A percentile compares a stretch with the other conserved stretches of the same genome.
These are phyloP conservation scores for Vinca major DNA, from an alignment of 305 asterid species.

Conservation along the genomic window DNA sequence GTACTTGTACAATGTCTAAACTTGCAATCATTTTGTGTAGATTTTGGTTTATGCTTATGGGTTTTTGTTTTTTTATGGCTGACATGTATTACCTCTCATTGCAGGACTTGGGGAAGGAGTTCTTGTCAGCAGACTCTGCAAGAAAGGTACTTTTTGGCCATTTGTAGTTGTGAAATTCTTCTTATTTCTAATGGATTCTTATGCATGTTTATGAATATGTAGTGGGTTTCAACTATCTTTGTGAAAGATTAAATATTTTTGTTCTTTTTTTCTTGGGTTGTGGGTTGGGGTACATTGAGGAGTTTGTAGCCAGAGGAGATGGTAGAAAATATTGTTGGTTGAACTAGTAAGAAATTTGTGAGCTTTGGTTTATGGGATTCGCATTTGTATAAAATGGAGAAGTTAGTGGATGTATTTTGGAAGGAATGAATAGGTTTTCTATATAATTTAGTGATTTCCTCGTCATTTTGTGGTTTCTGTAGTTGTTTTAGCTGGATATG, in stretches of 20 bases:
- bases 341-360: no score
- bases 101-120: slow-evolving; percentile 81
- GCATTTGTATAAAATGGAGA: no score
- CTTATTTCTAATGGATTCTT: neutral
- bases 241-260: neutral
- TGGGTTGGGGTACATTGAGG: neutral
- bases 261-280: neutral
- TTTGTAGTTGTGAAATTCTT: neutral
- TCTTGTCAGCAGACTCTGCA: slow-evolving; percentile 62
- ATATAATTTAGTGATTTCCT: no score
- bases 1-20: neutral
- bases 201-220: neutral
- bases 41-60: neutral
- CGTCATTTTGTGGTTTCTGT: neutral
- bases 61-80: neutral
- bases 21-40: neutral
- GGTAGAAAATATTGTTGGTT: neutral
- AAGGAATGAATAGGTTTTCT: no score
- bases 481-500: no score
- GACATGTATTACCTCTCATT: neutral
- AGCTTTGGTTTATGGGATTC: no score
- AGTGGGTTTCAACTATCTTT: no score
- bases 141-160: slow-evolving; percentile 42
- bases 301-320: neutral
- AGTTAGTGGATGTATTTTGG: no score